Base-by-base conservation (phyloP, 2,329 filamentous ascomycete genomes). In the Dothideomycetidae sp. region DNA sequence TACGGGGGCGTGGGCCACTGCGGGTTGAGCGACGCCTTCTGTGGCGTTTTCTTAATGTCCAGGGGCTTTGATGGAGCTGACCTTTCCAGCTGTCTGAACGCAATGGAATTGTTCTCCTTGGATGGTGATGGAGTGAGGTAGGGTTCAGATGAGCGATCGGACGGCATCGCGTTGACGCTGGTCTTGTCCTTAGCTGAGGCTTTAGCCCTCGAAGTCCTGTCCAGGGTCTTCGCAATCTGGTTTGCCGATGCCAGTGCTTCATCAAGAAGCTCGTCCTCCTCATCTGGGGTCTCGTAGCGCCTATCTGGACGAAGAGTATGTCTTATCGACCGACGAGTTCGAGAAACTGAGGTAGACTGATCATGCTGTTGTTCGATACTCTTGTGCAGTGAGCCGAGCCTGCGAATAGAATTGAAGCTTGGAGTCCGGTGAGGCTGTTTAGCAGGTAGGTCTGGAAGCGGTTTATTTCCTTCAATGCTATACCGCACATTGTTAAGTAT, bases 1-100 rank as follows among this genome's bases (percentile, higher is more conserved):
- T 94, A 93, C 3, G 90, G 88, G 14, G 90, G 90, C 11, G 90
- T 96, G 3, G 86, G 88, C 80, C 86, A 94, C 61, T 93, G 90
- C 28, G 75, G 68, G 38, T 67, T 54, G 21, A 54, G 60, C 14
- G 64, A 61, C 39, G 62, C 53, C 38, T 67, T 60, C 10, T 59
- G 62, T 51, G 64, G 63, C 31, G 71, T 70, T 53, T 74, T 73
- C 51, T 68, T 66, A 38, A 82, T 74, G 47, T 81, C 71, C 45
- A 86, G 59, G 9, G 82, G 81, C 57, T 79, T 82, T 5, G 78
- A 73, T 2, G 78, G 71, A 21, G 76, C 58, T 1, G 64, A 64
- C 51, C 76, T 70, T 23, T 71, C 66, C 16, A 69, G 67, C 16
- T 68, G 73, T n/a, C 73, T 72, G 54, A 88, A 93, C 17, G 80